Conservation (phyloP, 2,329 filamentous ascomycete genomes). For the Onygenales sp. region DNA sequence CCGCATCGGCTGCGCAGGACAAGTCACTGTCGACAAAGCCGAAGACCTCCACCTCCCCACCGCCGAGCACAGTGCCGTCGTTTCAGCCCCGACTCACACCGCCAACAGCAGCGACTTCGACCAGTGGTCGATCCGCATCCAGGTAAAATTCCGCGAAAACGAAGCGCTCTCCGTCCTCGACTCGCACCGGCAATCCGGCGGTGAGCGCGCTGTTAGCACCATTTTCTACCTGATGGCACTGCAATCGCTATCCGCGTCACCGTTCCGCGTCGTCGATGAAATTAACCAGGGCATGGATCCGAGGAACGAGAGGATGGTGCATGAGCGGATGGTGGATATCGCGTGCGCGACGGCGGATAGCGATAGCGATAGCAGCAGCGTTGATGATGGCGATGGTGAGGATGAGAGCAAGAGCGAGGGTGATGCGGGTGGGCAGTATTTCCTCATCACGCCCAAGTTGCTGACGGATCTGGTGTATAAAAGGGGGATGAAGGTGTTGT, state of each 20-base stretch:
- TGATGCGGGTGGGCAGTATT: conserved; percentile 60
- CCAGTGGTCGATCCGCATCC: conserved; percentile 85
- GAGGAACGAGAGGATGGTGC: conserved; percentile 94
- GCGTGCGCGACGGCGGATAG: conserved; percentile 60
- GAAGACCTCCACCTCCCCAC: conserved; percentile 20
- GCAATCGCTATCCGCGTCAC: conserved; percentile 83
- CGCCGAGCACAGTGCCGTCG: conserved; percentile 18
- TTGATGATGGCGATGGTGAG: conserved; percentile 10
- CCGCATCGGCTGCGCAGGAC: conserved; percentile 86
- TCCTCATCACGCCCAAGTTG: conserved; percentile 94
- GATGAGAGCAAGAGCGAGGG: conserved; percentile 12
- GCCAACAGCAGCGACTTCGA: conserved; percentile 64
- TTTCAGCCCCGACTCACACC: not conserved
- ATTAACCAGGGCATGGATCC: conserved; percentile 99
- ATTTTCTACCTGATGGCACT: conserved; percentile 99
- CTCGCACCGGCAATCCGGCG: conserved; percentile 88
- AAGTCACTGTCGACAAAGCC: conserved; percentile 76
- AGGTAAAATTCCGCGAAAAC: conserved; percentile 84
- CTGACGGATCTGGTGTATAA: conserved; percentile 79
- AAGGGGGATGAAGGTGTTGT: conserved; percentile 81
- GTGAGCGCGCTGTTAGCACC: conserved; percentile 90
- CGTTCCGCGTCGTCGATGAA: conserved; percentile 96
- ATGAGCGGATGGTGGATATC: conserved; percentile 96
- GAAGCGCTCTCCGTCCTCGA: conserved; percentile 79
- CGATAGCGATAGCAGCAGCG: conserved; percentile 29